A percentile compares a stretch with the other conserved stretches of the same genome.
Conservation (phyloP, 2,329 filamentous ascomycete genomes). For the Furcasterigmium furcatum region DNA sequence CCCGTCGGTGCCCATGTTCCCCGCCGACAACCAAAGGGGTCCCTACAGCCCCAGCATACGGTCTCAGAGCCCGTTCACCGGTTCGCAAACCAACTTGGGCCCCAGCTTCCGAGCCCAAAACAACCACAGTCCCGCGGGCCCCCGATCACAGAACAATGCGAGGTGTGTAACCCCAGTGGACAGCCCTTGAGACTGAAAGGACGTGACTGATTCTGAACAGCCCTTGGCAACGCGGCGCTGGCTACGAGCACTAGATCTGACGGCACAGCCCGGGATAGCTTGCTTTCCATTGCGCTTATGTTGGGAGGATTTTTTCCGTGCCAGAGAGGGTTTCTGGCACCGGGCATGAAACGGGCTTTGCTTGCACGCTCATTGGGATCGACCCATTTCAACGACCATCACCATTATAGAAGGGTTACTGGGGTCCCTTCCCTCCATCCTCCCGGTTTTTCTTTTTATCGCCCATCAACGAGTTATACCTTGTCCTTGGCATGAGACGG, state of each 20-base stretch:
- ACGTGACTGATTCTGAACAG: too few species aligned
- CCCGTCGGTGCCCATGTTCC: constrained; percentile 40
- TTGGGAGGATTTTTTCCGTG: neutral
- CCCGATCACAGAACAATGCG: constrained; percentile 32
- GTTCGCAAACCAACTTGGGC: constrained; percentile 22
- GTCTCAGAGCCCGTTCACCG: constrained; percentile 30
- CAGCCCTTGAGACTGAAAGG: too few species aligned
- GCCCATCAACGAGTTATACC: neutral
- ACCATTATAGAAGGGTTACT: neutral
- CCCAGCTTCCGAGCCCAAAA: constrained; percentile 25
- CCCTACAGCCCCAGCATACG: constrained; percentile 29
- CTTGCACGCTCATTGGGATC: too few species aligned
- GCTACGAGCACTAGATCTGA: constrained; percentile 31
- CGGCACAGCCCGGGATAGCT: neutral
- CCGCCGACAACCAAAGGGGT: constrained; percentile 27
- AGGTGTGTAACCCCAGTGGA: too few species aligned
- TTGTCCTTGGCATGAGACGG: constrained; percentile 1
- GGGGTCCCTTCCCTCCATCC: neutral
- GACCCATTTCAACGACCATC: too few species aligned
- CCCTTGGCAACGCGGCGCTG: constrained; percentile 42
- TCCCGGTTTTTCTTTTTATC: neutral
- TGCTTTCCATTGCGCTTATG: neutral
- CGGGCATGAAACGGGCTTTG: too few species aligned
- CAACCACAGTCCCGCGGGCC: constrained; percentile 28
- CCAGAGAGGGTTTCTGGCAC: neutral